Percentiles rank a stretch among this genome's conserved stretches.
Evolutionary conservation across 192 early-diverging fungal species (phyloP).

Genomic region (Cetraspora pellucida): DNA sequence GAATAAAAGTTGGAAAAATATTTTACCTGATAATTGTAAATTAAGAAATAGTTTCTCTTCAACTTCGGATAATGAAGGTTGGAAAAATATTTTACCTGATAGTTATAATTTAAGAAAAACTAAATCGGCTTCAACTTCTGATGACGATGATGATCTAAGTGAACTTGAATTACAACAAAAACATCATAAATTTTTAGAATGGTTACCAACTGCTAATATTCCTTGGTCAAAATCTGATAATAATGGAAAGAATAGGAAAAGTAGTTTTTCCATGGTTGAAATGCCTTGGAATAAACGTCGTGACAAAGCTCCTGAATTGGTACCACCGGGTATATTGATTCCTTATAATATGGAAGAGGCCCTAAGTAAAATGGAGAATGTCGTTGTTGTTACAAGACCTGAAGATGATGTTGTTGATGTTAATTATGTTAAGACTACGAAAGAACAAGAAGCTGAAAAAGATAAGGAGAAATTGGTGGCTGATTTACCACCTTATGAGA

Average conservation of each 20-base stretch:
- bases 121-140: too few species aligned
- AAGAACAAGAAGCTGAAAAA: neutral
- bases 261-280: too few species aligned
- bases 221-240: too few species aligned
- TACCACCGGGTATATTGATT: slow-evolving; percentile 22
- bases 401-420: too few species aligned
- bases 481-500: slow-evolving; percentile 23
- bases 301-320: neutral
- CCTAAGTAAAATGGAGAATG: neutral
- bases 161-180: neutral
- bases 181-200: neutral
- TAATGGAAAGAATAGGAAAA: too few species aligned
- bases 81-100: too few species aligned
- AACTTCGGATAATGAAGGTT: neutral
- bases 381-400: too few species aligned
- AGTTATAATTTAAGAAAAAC: too few species aligned
- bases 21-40: slow-evolving; percentile 13
- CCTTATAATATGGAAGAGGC: slow-evolving; percentile 23
- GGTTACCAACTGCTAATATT: too few species aligned
- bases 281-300: neutral
- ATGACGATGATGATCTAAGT: too few species aligned
- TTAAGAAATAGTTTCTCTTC: neutral
- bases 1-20: slow-evolving; percentile 18
- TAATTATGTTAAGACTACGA: neutral
- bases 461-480: neutral